Conservation (phyloP, 106 monocot genomes). For the Ottelia alismoides region DNA sequence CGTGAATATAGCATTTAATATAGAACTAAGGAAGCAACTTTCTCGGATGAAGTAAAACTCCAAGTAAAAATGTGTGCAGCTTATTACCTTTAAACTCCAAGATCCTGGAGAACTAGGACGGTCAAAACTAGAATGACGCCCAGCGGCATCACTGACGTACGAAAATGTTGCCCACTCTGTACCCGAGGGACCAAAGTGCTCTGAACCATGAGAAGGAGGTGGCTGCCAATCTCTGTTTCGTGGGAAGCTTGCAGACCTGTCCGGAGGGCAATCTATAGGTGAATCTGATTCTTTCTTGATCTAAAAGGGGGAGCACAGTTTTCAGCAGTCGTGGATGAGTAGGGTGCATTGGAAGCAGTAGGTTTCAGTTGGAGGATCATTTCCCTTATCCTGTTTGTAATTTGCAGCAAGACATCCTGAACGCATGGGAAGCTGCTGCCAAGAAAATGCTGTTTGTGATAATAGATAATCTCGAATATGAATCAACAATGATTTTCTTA, state of each 20-base stretch:
- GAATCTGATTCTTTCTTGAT: constrained; percentile 41
- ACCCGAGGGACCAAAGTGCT: constrained; percentile 3
- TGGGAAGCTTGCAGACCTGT: constrained; percentile 14
- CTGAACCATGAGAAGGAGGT: constrained; percentile 13
- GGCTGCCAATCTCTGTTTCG: constrained; percentile 6
- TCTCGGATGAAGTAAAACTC: too few species aligned
- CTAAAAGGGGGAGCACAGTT: constrained; percentile 12
- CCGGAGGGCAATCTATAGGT: constrained; percentile 16
- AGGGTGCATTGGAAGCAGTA: constrained; percentile 18
- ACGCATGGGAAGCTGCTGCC: constrained; percentile 52
- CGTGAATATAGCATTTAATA: too few species aligned
- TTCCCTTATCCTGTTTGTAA: constrained; percentile 69
- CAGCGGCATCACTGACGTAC: constrained; percentile 24
- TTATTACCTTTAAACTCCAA: constrained; percentile 2
- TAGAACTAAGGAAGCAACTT: too few species aligned
- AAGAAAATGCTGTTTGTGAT: neutral
- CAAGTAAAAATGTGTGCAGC: too few species aligned
- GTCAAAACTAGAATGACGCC: constrained; percentile 16
- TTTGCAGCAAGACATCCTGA: constrained; percentile 65
- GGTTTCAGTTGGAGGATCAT: constrained; percentile 30
- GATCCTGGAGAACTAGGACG: constrained; percentile 11
- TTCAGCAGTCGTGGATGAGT: constrained; percentile 14
- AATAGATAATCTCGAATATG: too few species aligned
- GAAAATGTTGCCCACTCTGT: constrained; percentile 26
- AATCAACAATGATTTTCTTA: too few species aligned